These are phyloP conservation scores for Serendipita sp. DNA, from an alignment of 768 basidiomycete species.

Conservation along the genomic window DNA sequence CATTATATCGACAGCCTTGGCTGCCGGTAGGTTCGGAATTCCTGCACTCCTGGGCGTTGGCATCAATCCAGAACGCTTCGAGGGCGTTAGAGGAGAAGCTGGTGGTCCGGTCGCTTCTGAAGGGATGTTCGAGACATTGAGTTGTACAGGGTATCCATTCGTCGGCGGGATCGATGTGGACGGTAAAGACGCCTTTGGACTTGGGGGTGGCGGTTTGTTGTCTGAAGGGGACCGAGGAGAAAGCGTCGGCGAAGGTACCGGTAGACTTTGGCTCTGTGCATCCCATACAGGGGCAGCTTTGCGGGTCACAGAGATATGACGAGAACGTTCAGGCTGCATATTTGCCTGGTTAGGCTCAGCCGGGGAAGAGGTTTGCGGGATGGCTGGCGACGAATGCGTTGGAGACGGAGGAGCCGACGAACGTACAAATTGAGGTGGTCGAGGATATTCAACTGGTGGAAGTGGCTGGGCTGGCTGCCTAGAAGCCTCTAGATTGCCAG, in stretches of 20 bases:
- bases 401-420: constrained; percentile 24
- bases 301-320: constrained; percentile 19
- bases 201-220: background rate
- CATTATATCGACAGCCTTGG: constrained; percentile 28
- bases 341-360: background rate
- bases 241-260: constrained; percentile 12
- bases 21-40: constrained; percentile 6
- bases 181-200: constrained; percentile 7
- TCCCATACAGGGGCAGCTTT: constrained; percentile 21
- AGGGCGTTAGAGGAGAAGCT: constrained; percentile 4
- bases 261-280: constrained; percentile 12
- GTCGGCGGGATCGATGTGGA: background rate
- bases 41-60: constrained; percentile 22
- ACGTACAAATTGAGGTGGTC: constrained; percentile 20
- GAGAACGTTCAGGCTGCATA: constrained; percentile 14
- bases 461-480: constrained; percentile 27
- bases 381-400: background rate
- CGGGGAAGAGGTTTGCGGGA: background rate
- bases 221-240: constrained; percentile 17
- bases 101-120: background rate
- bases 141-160: constrained; percentile 9
- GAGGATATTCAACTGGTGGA: constrained; percentile 16
- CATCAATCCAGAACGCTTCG: constrained; percentile 8
- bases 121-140: background rate
- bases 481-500: constrained; percentile 42